Evolutionary conservation across 768 basidiomycete species (phyloP).

Genomic region (Guyanaporus albipodus): DNA sequence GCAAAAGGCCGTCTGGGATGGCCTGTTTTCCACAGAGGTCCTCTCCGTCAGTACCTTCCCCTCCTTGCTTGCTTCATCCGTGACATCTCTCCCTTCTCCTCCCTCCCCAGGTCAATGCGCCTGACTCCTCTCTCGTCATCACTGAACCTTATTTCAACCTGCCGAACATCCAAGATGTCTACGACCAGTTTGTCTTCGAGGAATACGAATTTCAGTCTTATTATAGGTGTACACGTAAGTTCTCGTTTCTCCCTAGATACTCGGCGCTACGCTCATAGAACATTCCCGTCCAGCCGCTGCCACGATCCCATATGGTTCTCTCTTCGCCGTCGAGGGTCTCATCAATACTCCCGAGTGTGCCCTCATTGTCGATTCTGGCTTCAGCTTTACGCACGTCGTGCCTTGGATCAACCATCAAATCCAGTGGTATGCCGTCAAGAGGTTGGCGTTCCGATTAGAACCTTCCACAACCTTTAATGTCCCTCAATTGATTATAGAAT

Average conservation of each 20-base stretch:
- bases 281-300: slow-evolving; percentile 60
- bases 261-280: slow-evolving; percentile 17
- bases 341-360: slow-evolving; percentile 71
- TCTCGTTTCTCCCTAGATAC: slow-evolving; percentile 15
- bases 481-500: slow-evolving; percentile 56
- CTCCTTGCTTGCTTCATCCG: background rate
- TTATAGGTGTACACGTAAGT: slow-evolving; percentile 76
- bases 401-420: slow-evolving; percentile 75
- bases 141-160: slow-evolving; percentile 96
- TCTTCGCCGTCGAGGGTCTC: slow-evolving; percentile 53
- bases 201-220: slow-evolving; percentile 92
- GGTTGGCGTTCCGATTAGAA: slow-evolving; percentile 42
- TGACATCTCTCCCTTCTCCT: slow-evolving; percentile 10
- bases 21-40: slow-evolving; percentile 70
- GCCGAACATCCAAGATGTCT: slow-evolving; percentile 85
- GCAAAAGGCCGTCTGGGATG: slow-evolving; percentile 93
- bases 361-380: slow-evolving; percentile 85
- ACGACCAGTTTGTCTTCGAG: slow-evolving; percentile 95
- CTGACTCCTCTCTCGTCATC: slow-evolving; percentile 70
- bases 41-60: slow-evolving; percentile 49
- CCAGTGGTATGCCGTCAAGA: slow-evolving; percentile 76
- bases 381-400: slow-evolving; percentile 91
- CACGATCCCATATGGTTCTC: slow-evolving; percentile 65
- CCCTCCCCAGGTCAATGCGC: slow-evolving; percentile 60
- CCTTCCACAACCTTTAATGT: slow-evolving; percentile 11